Evolutionary conservation across 768 basidiomycete genomes (phyloP), one percentile per base, ranked within the genome.

Genomic region (Lactifluus hygrophoroides): DNA sequence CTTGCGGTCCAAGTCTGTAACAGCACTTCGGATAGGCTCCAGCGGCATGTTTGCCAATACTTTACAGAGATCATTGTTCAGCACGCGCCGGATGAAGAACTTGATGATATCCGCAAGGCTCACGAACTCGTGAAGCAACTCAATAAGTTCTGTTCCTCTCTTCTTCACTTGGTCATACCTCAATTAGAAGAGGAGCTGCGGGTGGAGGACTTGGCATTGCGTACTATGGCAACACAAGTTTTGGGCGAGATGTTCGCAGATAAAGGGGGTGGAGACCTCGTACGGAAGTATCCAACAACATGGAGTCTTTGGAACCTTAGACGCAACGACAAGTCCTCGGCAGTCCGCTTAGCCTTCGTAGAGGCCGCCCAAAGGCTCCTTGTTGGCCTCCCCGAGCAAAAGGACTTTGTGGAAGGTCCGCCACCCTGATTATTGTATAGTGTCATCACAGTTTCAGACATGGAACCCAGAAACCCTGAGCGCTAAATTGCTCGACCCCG

Each of bases 241-340:
- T 78, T 98, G 1, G 96, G 94, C 0, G 84, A 86, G 60, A 95
- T 99, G 88, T 95, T 90, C 67, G 84, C 83, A 0, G 88, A 89
- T 56, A 85, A 83, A 69, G 79, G 77, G 10, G 86, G 84, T 5
- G 70, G 72, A 25, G 93, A 95, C 66, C 76, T 95, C 35, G 80
- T 85, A 44, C 81, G 74, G 69, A 88, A 88, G 68, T 92, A 93
- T 69, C 89, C 88, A 0, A 73, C 80, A 0, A 87, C 92, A 0
- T 99, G 95, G 94, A 79, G 76, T 58, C 76, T 82, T 7, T 99
- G 94, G 94, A 66, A 91, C 17, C 76, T 78, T 42, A 77, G 94
- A 62, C 82, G 80, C 70, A 85, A 82, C 54, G 96, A 99, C 73
- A 86, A 87, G 67, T 75, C 77, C 1, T 69, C 83, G 0, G 66